A percentile compares a stretch with the other conserved stretches of the same genome.
Conservation (phyloP, 768 basidiomycete species). For the Kwoniella bestiolae region DNA sequence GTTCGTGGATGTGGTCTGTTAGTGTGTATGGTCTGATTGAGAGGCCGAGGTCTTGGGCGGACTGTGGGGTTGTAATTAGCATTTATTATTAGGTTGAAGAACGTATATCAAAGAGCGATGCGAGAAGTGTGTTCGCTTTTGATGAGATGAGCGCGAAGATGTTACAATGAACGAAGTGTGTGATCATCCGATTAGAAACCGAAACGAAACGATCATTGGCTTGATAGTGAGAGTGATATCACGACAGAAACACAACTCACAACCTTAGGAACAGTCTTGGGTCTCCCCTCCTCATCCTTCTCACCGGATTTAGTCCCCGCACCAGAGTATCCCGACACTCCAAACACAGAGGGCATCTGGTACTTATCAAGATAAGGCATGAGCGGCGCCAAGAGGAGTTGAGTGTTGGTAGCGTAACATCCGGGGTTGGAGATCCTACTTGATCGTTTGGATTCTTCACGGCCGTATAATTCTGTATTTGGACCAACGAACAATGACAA, state of each 20-base stretch:
- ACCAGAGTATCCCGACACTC: constrained; percentile 91
- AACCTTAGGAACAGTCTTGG: constrained; percentile 79
- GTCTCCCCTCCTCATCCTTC: constrained; percentile 69
- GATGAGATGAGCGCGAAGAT: too few species aligned
- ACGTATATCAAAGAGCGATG: too few species aligned
- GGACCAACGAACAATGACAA: constrained; percentile 1
- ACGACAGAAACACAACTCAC: constrained; percentile 49
- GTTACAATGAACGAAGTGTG: too few species aligned
- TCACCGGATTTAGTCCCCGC: constrained; percentile 80
- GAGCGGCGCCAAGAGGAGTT: constrained; percentile 88
- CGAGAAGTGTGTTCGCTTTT: too few species aligned
- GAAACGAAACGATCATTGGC: too few species aligned
- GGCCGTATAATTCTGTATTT: constrained; percentile 79
- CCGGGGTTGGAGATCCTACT: constrained; percentile 96
- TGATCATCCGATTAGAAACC: too few species aligned
- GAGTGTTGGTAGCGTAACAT: constrained; percentile 92
- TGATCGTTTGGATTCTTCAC: constrained; percentile 68
- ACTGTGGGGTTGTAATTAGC: neutral
- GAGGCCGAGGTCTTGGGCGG: constrained; percentile 64
- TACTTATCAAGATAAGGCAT: constrained; percentile 68
- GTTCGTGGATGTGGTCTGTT: constrained; percentile 98
- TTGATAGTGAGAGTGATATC: too few species aligned
- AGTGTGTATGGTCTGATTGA: constrained; percentile 83
- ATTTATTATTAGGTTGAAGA: too few species aligned
- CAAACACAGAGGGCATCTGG: constrained; percentile 81